Base-by-base conservation (phyloP, 2,329 filamentous ascomycete genomes). In the Fusarium tricinctum region DNA sequence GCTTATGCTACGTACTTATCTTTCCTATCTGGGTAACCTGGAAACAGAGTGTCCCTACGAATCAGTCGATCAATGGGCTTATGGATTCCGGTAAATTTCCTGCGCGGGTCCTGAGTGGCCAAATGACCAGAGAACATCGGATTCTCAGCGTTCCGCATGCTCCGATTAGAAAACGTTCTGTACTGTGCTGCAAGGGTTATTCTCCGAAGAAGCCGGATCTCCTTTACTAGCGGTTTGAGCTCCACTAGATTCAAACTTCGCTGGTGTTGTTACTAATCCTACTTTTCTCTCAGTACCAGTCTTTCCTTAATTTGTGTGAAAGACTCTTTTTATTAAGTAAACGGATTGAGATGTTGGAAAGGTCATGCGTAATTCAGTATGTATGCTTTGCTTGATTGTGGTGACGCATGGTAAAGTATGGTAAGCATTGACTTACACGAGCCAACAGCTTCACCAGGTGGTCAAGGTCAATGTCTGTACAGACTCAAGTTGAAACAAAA, bases 141-240 rank as follows among this genome's bases (percentile, higher is more conserved):
- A 57, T 48, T 66, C 50, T 58, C 19, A 42, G 50, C 45, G 28
- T 63, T 52, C 66, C 66, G 66, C 38, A 53, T 67, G 57, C 48
- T 69, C 62, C 57, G 66, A 67, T 56, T 19, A 42, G 17, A 38
- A 45, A 47, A 42, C 50, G 35, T 46, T 35, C 14, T 49, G 28
- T 30, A 28, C 39, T 56, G 66, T 49, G 30, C 39, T 56, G 66
- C 26, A 57, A 63, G 68, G 57, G 62, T 40, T 57, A 55, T 63
- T 69, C 39, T 63, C 66, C 66, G 66, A 67, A 42, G 43, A 51
- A 70, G 49, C 66, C 66, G 66, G 62, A 56, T 70, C 62, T 48
- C 38, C 62, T 57, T 56, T 43, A 47, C 52, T 55, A 46, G 23
- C 20, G 22, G 30, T 26, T 26, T 56, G 22, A 61, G 28, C 46